Percentiles rank a stretch among this genome's conserved stretches.
Conservation (phyloP, 495 filamentous ascomycete species). For the Hapsidospora chrysogenum region DNA sequence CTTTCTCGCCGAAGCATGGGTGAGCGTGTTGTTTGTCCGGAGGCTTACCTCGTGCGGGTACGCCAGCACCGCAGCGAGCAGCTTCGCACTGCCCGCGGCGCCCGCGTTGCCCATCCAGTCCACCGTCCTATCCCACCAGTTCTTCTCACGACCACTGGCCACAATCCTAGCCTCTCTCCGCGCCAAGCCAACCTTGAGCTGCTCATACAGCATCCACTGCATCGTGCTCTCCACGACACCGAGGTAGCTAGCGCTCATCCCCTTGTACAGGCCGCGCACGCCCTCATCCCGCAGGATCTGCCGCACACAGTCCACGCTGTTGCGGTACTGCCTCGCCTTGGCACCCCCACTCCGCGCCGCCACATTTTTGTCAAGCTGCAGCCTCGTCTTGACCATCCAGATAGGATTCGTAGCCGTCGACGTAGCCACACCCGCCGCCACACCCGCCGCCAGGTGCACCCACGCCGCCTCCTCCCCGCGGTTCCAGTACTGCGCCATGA, state of each 20-base stretch:
- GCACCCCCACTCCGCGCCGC: constrained; percentile 31
- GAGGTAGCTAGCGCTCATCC: constrained; percentile 73
- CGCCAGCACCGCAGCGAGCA: constrained; percentile 60
- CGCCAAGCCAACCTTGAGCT: constrained; percentile 52
- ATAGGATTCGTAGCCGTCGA: constrained; percentile 83
- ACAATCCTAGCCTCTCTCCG: constrained; percentile 36
- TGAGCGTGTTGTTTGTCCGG: no score
- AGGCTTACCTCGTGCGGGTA: constrained; percentile 70
- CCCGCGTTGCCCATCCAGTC: constrained; percentile 53
- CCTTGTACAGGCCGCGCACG: constrained; percentile 61
- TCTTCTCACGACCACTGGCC: constrained; percentile 35
- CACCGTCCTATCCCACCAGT: constrained; percentile 45
- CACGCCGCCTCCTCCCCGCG: constrained; percentile 45
- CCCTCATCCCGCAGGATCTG: constrained; percentile 68
- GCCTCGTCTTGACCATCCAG: constrained; percentile 78
- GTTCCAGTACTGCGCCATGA: constrained; percentile 51
- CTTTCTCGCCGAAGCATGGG: no score
- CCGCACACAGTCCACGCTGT: constrained; percentile 62
- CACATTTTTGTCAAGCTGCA: constrained; percentile 67
- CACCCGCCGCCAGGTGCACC: constrained; percentile 59
- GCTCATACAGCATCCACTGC: constrained; percentile 80
- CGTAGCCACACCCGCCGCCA: constrained; percentile 59
- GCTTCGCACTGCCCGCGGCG: constrained; percentile 67
- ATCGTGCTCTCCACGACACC: constrained; percentile 74
- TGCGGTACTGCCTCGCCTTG: constrained; percentile 51